Percentiles rank a stretch among this genome's conserved stretches.
Evolutionary conservation across 192 early-diverging fungal species (phyloP).

Genomic region (Entomortierella beljakovae): DNA sequence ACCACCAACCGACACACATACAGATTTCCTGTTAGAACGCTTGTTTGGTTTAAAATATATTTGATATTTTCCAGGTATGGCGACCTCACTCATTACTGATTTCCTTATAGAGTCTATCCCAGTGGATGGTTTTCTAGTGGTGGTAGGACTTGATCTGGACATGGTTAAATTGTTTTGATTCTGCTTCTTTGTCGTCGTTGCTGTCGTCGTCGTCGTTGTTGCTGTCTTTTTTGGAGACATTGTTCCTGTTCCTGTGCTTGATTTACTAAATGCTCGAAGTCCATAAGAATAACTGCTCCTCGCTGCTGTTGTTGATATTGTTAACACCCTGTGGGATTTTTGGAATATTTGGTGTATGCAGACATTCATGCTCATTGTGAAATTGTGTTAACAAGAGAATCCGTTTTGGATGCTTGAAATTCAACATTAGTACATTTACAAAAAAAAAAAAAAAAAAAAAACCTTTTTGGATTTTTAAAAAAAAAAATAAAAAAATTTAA

Average conservation of each 20-base stretch:
- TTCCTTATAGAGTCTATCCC: constrained; percentile 3
- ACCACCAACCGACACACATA: not conserved
- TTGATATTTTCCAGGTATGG: constrained; percentile 41
- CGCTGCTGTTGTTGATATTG: too few relatives aligned
- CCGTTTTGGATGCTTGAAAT: not conserved
- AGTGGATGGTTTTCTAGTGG: not conserved
- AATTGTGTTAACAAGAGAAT: too few relatives aligned
- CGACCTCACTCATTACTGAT: constrained; percentile 36
- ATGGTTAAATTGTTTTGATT: not conserved
- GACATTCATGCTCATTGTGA: too few relatives aligned
- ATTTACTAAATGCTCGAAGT: too few relatives aligned
- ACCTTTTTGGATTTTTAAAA: not conserved
- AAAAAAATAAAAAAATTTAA: too few relatives aligned
- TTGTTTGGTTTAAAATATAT: constrained; percentile 44
- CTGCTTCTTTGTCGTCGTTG: too few relatives aligned
- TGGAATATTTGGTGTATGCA: too few relatives aligned
- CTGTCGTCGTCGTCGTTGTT: too few relatives aligned
- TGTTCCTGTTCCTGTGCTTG: too few relatives aligned
- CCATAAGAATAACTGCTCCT: too few relatives aligned
- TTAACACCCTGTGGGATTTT: too few relatives aligned
- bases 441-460: not conserved
- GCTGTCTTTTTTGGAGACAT: too few relatives aligned
- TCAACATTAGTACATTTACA: not conserved
- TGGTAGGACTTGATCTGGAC: not conserved
- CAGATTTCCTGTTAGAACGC: constrained; percentile 19